Base-by-base conservation (phyloP, 2,329 filamentous ascomycete species). In the Dendrostoma leiphaemia region DNA sequence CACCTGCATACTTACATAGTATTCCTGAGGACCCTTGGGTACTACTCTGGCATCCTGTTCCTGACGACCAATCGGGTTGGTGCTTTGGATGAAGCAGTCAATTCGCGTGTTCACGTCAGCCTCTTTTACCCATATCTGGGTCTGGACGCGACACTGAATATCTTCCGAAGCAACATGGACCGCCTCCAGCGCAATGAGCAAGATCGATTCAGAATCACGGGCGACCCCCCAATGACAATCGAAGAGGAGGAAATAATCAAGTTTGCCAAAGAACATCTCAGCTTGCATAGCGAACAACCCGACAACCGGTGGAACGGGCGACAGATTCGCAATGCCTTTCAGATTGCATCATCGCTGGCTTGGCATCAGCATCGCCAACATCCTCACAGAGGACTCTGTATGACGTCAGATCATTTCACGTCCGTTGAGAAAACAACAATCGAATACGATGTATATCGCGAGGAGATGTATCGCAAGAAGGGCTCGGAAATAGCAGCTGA, bases 1-100 rank as follows among this genome's bases (percentile, higher is more conserved):
- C n/a, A n/a, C n/a, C n/a, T n/a, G n/a, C n/a, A n/a, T n/a, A n/a
- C n/a, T n/a, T n/a, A 10, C 24, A 15, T 12, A 37, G 54, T 38
- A 1, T 56, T 56, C 4, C 31, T 56, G 1, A 34, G 37, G 9
- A 37, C 28, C 6, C 3, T 53, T 4, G 54, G 53, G 31, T 74
- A 69, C 53, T 70, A 67, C 34, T 51, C 58, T 1, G 70, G 70
- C 0, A 66, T 72, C 28, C 57, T 71, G 2, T 70, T 67, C 52
- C 61, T 74, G 7, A 75, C 72, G 0, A 75, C 72, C 21, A 58
- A 67, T 41, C 53, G 66, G 43, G 38, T 65, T 53, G 58, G 66
- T 47, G 40, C 62, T 53, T 48, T 68, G 59, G 60, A 68, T 49
- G 53, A 67, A 41, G 43, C 58, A 37, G 13, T 66, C 57, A 53